Conservation (phyloP, 345 rosid genomes). For the Sisymbrium altissimum region DNA sequence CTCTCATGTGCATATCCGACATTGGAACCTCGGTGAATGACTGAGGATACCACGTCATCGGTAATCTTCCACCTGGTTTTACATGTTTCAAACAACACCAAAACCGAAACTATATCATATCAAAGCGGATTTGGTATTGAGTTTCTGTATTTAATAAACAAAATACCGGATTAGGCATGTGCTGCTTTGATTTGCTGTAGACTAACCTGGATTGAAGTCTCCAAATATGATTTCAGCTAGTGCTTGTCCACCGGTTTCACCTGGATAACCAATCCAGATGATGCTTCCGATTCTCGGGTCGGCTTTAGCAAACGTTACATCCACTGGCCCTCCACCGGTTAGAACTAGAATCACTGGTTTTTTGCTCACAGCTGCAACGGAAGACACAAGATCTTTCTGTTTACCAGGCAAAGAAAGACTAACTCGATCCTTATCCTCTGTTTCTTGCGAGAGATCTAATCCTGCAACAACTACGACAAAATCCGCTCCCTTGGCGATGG, state of each 20-base stretch:
- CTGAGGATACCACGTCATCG: slow-evolving; percentile 90
- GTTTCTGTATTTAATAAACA: not conserved
- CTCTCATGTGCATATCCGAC: slow-evolving; percentile 86
- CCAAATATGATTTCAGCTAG: slow-evolving; percentile 82
- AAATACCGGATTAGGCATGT: not conserved
- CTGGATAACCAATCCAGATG: slow-evolving; percentile 91
- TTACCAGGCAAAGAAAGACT: slow-evolving; percentile 90
- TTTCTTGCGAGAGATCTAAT: slow-evolving; percentile 81
- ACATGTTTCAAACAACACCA: not conserved
- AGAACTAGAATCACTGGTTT: slow-evolving; percentile 79
- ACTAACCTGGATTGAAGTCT: slow-evolving; percentile 80
- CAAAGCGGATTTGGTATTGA: not conserved
- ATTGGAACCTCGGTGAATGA: slow-evolving; percentile 69
- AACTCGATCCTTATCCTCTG: slow-evolving; percentile 77
- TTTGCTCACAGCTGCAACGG: slow-evolving; percentile 58
- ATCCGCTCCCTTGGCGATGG: slow-evolving; percentile 54
- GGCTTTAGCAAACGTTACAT: slow-evolving; percentile 66
- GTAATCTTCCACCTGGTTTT: slow-evolving; percentile 79
- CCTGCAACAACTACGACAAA: slow-evolving; percentile 70
- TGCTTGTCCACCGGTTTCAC: slow-evolving; percentile 87
- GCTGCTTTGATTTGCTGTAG: slow-evolving; percentile 4
- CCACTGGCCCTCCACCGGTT: slow-evolving; percentile 93
- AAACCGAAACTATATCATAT: not conserved
- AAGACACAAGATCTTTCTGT: slow-evolving; percentile 63
- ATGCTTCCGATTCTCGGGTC: slow-evolving; percentile 64